Base-by-base conservation (phyloP, 2,329 filamentous ascomycete species). In the Emergomyces orientalis region DNA sequence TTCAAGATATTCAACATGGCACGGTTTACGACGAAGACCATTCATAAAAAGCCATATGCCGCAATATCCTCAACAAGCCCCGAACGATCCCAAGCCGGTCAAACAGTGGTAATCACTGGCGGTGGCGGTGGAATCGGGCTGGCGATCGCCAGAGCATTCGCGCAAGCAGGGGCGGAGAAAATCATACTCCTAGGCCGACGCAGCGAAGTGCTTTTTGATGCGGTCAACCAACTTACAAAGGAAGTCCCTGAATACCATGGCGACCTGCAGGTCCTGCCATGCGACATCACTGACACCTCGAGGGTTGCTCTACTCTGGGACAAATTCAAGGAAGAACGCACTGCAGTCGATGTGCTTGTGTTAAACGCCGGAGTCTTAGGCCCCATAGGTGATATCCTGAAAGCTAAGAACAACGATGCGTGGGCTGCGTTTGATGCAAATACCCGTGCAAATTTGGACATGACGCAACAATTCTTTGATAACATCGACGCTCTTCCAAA, bases 141-240 rank as follows among this genome's bases (percentile, higher is more conserved):
- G 13, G 57, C 57, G 7, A 60, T 60, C 27, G 13, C 57, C 57
- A 45, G 22, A n/a, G 41, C 41, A 25, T 60, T 60, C 43, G 57
- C 25, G 1, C 37, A 30, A 47, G 57, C 57, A 5, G 57, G 22
- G 17, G 37, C 57, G 14, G 17, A 4, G 13, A 30, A 25, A 17
- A 49, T 59, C 41, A 59, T 47, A 11, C 39, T 60, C 27, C 57
- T 60, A 17, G 57, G 41, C 9, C 57, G 57, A 17, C 37, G 57
- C 57, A 22, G 27, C 13, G 41, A 17, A 22, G 27, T 32, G 1
- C 57, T 60, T 17, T 14, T 25, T n/a, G n/a, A 32, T 45, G 57
- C 39, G 14, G 39, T 45, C 27, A 41, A 14, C 11, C 25, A 60
- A 34, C 39, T 60, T 32, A 13, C 4, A 34, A 34, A 60, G 39